Percentiles rank a stretch among this genome's conserved stretches.
phyloP scores from a whole-genome alignment of 306 rosid genomes.

The Castanea mollissima region DNA sequence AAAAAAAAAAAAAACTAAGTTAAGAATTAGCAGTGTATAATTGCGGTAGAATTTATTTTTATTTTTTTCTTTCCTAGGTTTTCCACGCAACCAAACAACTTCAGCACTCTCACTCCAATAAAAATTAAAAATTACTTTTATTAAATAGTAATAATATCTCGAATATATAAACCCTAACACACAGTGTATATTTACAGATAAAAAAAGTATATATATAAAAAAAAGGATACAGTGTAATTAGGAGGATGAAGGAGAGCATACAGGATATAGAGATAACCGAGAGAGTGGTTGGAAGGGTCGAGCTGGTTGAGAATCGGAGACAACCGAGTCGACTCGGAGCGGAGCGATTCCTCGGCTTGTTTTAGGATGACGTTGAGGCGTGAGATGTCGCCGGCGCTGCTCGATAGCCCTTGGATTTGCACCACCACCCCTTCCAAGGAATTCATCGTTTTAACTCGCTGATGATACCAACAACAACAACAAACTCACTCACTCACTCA shows the following conservation, averaged over 20 bases:
- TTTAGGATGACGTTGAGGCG: constrained; percentile 63
- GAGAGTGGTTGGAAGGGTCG: constrained; percentile 66
- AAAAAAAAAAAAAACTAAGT: neutral
- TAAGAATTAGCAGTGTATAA: no score
- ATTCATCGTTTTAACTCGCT: constrained; percentile 21
- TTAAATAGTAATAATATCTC: neutral
- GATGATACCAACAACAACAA: neutral
- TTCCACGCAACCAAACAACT: neutral
- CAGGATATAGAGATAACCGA: constrained; percentile 75
- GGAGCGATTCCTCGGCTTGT: constrained; percentile 64
- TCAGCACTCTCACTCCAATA: no score
- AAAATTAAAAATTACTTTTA: no score
- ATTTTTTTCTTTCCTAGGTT: no score
- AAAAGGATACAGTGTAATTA: neutral
- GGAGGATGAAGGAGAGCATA: constrained; percentile 23
- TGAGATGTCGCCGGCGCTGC: constrained; percentile 48
- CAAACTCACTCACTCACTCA: no score
- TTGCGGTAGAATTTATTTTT: no score
- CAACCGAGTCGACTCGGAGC: constrained; percentile 51
- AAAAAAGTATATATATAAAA: neutral
- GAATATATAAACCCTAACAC: constrained; percentile 1
- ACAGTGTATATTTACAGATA: constrained; percentile 11
- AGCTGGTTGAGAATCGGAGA: constrained; percentile 56
- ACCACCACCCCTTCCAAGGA: constrained; percentile 43
- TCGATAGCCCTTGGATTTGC: constrained; percentile 70